phyloP scores from a whole-genome alignment of 2,329 filamentous ascomycete genomes.

The Sphaceloma murrayae region DNA sequence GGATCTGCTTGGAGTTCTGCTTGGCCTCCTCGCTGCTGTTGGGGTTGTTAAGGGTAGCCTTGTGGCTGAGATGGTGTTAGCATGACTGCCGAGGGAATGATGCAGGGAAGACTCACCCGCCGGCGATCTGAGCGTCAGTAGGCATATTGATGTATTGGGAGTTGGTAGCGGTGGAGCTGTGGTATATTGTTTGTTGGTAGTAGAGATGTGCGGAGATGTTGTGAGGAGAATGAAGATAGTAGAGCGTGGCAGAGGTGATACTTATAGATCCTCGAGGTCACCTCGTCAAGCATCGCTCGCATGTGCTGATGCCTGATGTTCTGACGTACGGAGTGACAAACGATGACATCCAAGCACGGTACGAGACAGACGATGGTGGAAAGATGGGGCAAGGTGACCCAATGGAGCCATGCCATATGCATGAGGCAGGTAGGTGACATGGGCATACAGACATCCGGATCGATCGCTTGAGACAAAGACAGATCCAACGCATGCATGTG shows the following conservation, averaged over 20 bases:
- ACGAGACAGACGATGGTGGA: background rate
- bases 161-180: too few species aligned
- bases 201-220: too few species aligned
- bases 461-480: too few species aligned
- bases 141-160: constrained; percentile 17
- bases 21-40: constrained; percentile 47
- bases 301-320: background rate
- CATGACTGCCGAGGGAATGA: background rate
- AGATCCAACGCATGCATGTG: too few species aligned
- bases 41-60: constrained; percentile 26
- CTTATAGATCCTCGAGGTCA: background rate
- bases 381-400: background rate
- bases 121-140: constrained; percentile 15
- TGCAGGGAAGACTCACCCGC: background rate
- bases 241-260: too few species aligned
- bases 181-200: too few species aligned
- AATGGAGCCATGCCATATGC: background rate
- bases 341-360: background rate
- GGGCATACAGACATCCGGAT: too few species aligned
- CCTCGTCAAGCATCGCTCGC: too few species aligned
- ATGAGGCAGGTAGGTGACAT: too few species aligned
- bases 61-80: constrained; percentile 39
- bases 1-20: constrained; percentile 44
- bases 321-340: background rate
- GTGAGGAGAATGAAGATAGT: too few species aligned